phyloP scores from a whole-genome alignment of 176 grass and related monocot genomes.

The Secale cereale region DNA sequence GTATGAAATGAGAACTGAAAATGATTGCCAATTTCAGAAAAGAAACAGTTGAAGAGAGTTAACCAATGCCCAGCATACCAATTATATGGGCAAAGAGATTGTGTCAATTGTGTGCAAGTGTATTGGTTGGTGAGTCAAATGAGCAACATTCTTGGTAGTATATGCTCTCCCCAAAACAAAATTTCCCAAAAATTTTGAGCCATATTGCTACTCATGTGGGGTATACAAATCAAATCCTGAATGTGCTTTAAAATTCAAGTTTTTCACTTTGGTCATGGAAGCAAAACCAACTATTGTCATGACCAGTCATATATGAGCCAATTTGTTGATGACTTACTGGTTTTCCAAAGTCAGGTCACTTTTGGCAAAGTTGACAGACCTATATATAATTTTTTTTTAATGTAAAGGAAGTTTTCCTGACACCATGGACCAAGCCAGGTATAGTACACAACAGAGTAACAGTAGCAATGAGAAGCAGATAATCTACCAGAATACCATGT shows the following conservation, averaged over 20 bases:
- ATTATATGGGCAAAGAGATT: not conserved
- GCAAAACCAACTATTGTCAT: not conserved
- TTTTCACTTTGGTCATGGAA: not conserved
- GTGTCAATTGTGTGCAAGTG: not conserved
- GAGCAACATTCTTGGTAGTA: not conserved
- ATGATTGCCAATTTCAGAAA: not conserved
- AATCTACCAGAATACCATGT: no score
- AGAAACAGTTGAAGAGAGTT: constrained; percentile 1
- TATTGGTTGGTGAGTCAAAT: not conserved
- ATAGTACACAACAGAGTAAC: not conserved
- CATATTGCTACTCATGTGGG: not conserved
- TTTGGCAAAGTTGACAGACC: not conserved
- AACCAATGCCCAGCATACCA: no score
- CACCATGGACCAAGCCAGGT: not conserved
- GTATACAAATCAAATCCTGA: not conserved
- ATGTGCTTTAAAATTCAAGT: not conserved
- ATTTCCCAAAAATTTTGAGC: not conserved
- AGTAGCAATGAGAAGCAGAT: not conserved
- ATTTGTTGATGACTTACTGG: not conserved
- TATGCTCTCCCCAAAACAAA: not conserved
- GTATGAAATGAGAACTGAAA: not conserved
- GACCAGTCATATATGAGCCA: not conserved
- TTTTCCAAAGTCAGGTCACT: not conserved
- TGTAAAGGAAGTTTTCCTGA: not conserved
- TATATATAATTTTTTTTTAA: not conserved